phyloP scores from a whole-genome alignment of 192 early-diverging fungal genomes.

The Coemansia aciculifera region DNA sequence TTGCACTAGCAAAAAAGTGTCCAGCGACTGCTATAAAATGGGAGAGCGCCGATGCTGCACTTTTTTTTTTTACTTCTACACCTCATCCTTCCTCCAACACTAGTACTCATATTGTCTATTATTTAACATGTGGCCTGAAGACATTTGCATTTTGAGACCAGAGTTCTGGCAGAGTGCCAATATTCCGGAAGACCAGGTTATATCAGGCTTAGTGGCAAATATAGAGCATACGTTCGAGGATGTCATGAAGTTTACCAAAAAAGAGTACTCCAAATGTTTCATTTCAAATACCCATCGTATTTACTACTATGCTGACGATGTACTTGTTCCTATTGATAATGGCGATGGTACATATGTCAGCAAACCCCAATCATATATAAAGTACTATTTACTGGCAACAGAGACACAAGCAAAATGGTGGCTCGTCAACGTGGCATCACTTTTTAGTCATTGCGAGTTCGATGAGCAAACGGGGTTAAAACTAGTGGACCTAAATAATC shows the following conservation, averaged over 20 bases:
- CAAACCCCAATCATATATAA: not conserved
- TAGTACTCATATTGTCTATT: not conserved
- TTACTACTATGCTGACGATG: not conserved
- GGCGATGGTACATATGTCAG: not conserved
- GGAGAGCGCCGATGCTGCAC: not conserved
- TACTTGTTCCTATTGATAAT: not conserved
- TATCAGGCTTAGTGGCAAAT: not conserved
- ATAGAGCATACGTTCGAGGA: not conserved
- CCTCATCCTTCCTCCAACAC: not conserved
- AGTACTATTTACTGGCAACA: not conserved
- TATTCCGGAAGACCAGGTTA: not conserved
- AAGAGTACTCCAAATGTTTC: not conserved
- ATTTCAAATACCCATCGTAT: not conserved
- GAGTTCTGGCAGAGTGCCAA: not conserved
- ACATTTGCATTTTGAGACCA: not conserved
- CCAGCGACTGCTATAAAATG: not conserved
- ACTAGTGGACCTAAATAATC: not conserved
- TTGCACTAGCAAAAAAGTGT: not conserved
- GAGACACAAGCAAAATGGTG: not conserved
- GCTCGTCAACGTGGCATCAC: not conserved
- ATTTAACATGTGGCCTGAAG: not conserved
- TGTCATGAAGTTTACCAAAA: not conserved
- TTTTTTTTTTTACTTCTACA: not conserved
- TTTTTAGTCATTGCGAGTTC: not conserved
- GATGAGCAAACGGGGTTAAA: not conserved